phyloP scores from a whole-genome alignment of 495 filamentous ascomycete genomes.

The Amniculicola lignicola region DNA sequence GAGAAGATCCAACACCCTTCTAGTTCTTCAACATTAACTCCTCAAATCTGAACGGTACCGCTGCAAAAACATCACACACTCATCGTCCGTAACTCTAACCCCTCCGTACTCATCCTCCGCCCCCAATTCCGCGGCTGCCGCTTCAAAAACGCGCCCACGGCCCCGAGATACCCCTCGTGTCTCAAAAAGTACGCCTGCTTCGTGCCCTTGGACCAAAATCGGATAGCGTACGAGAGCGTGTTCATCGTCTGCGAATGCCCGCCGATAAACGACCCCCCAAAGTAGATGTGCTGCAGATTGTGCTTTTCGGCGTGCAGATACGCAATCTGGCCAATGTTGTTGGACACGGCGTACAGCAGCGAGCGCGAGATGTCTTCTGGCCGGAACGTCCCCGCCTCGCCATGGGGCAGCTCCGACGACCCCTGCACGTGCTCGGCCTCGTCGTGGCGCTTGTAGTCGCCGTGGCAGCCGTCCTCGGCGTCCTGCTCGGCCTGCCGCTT shows the following conservation, averaged over 20 bases:
- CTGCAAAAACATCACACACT: too few relatives aligned
- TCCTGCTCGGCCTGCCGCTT: slow-evolving; percentile 71
- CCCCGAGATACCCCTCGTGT: slow-evolving; percentile 95
- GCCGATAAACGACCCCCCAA: slow-evolving; percentile 94
- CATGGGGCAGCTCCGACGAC: slow-evolving; percentile 60
- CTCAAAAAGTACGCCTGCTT: slow-evolving; percentile 95
- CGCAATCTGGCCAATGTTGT: slow-evolving; percentile 98
- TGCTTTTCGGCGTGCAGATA: slow-evolving; percentile 94
- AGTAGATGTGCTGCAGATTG: slow-evolving; percentile 86
- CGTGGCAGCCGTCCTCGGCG: slow-evolving; percentile 72
- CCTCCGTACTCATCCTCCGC: too few relatives aligned
- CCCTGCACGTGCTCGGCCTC: slow-evolving; percentile 11
- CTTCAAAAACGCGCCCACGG: slow-evolving; percentile 91
- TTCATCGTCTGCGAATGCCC: slow-evolving; percentile 97
- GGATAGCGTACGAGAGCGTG: slow-evolving; percentile 90
- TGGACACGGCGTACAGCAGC: slow-evolving; percentile 50
- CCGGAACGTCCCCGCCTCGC: slow-evolving; percentile 60
- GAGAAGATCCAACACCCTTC: too few relatives aligned
- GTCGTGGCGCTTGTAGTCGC: slow-evolving; percentile 41
- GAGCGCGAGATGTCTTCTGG: slow-evolving; percentile 27
- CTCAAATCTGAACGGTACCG: too few relatives aligned
- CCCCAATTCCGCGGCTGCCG: slow-evolving; percentile 91
- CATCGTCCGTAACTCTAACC: too few relatives aligned
- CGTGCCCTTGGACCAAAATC: slow-evolving; percentile 91
- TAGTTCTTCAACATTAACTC: too few relatives aligned